A percentile compares a stretch with the other conserved stretches of the same genome.
Evolutionary conservation across 2,329 filamentous ascomycete species (phyloP).

Genomic region (Colletotrichum truncatum): DNA sequence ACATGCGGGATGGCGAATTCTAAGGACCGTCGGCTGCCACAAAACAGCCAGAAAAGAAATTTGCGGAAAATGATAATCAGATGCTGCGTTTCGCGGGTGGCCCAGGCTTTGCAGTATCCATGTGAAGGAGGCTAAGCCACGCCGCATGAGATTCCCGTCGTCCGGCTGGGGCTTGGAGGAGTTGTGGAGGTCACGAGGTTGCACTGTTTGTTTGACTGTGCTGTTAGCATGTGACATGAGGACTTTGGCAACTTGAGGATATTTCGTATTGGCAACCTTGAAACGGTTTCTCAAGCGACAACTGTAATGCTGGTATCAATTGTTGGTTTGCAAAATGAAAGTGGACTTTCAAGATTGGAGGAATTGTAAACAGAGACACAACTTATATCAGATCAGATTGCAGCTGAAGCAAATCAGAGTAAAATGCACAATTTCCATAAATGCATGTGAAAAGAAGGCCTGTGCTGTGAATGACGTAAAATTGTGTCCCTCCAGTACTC

Average conservation of each 20-base stretch:
- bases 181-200: background rate
- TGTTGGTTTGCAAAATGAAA: no score
- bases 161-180: background rate
- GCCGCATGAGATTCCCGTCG: slow-evolving; percentile 2
- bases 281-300: no score
- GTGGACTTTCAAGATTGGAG: background rate
- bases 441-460: background rate
- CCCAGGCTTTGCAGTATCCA: background rate
- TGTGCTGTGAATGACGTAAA: background rate
- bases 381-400: background rate
- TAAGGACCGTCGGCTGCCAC: no score
- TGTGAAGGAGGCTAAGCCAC: slow-evolving; percentile 8
- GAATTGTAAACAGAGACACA: rapidly evolving
- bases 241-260: no score
- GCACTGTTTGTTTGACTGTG: background rate
- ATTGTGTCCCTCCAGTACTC: background rate
- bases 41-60: no score
- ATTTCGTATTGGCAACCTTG: no score
- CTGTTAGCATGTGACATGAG: slow-evolving; percentile 7
- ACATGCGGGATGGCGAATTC: no score
- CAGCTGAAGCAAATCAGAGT: background rate
- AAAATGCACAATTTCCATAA: background rate
- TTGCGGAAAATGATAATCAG: no score
- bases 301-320: no score
- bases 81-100: no score